A percentile compares a stretch with the other conserved stretches of the same genome.
phyloP scores from a whole-genome alignment of 805 yeast genomes.

The Limtongia smithiae region DNA sequence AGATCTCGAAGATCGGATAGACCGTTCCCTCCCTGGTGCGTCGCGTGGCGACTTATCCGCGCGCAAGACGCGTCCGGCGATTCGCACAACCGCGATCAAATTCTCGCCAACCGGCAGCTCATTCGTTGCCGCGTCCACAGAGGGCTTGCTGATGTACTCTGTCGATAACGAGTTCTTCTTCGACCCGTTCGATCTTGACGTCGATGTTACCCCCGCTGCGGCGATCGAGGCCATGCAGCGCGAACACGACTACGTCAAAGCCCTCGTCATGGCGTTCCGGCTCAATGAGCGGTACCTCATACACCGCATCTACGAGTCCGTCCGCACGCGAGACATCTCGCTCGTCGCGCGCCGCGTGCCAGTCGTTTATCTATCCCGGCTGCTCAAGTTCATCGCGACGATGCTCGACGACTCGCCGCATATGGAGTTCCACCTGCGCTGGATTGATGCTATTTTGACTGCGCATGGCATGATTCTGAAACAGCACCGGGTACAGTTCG shows the following conservation, averaged over 20 bases:
- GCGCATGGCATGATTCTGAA: slow-evolving; percentile 75
- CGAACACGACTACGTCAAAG: slow-evolving; percentile 55
- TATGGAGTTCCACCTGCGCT: slow-evolving; percentile 74
- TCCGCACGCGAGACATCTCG: slow-evolving; percentile 67
- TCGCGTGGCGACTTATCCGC: slow-evolving; percentile 74
- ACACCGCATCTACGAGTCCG: slow-evolving; percentile 65
- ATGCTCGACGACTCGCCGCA: slow-evolving; percentile 70
- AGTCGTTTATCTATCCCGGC: slow-evolving; percentile 62
- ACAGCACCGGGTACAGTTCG: slow-evolving; percentile 57
- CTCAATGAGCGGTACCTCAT: slow-evolving; percentile 76
- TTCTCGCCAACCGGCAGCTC: slow-evolving; percentile 89
- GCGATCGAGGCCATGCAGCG: slow-evolving; percentile 59
- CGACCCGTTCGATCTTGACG: slow-evolving; percentile 92
- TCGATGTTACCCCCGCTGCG: slow-evolving; percentile 83
- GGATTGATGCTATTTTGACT: slow-evolving; percentile 70
- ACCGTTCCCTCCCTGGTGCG: slow-evolving; percentile 80
- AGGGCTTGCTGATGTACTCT: slow-evolving; percentile 80
- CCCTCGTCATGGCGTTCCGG: slow-evolving; percentile 90
- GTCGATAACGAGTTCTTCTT: slow-evolving; percentile 70
- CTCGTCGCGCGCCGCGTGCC: slow-evolving; percentile 72
- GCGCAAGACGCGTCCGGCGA: slow-evolving; percentile 71
- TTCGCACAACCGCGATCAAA: slow-evolving; percentile 71
- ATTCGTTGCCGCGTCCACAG: slow-evolving; percentile 94
- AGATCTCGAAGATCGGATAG: slow-evolving; percentile 78
- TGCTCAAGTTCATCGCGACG: slow-evolving; percentile 67